Evolutionary conservation across 2,329 filamentous ascomycete species (phyloP).

Genomic region (Camptophora hylomeconis): DNA sequence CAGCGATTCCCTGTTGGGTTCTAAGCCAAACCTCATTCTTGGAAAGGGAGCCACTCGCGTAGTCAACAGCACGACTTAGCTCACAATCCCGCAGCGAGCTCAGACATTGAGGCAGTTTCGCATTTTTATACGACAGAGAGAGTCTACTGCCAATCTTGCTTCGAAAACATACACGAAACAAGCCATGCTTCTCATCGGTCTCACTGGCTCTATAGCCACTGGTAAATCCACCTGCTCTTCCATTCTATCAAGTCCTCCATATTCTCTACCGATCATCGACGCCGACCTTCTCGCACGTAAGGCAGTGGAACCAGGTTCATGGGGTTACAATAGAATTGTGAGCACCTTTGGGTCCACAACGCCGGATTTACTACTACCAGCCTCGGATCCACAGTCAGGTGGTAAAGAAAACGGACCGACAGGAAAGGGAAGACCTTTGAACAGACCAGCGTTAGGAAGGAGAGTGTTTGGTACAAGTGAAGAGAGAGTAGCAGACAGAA

Average conservation of each 20-base stretch:
- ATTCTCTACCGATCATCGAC: conserved; percentile 83
- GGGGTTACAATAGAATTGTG: conserved; percentile 72
- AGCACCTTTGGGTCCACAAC: conserved; percentile 68
- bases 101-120: too few relatives aligned
- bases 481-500: conserved; percentile 57
- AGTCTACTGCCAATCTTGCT: too few relatives aligned
- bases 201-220: conserved; percentile 94
- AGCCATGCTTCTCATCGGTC: conserved; percentile 94
- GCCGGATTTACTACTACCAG: conserved; percentile 65
- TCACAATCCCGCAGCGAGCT: too few relatives aligned
- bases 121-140: too few relatives aligned
- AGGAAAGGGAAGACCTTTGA: conserved; percentile 57
- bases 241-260: conserved; percentile 65
- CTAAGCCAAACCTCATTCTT: too few relatives aligned
- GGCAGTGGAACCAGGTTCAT: conserved; percentile 84
- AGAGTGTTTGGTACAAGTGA: conserved; percentile 73
- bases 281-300: conserved; percentile 84
- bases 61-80: too few relatives aligned
- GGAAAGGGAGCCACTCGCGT: too few relatives aligned
- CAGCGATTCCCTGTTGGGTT: too few relatives aligned
- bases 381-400: conserved; percentile 26
- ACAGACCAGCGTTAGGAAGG: conserved; percentile 71
- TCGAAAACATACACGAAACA: too few relatives aligned
- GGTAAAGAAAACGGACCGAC: conserved; percentile 20
- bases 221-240: conserved; percentile 93